Evolutionary conservation across 805 yeast genomes (phyloP).

Genomic region (Nadsonia fulvescens): DNA sequence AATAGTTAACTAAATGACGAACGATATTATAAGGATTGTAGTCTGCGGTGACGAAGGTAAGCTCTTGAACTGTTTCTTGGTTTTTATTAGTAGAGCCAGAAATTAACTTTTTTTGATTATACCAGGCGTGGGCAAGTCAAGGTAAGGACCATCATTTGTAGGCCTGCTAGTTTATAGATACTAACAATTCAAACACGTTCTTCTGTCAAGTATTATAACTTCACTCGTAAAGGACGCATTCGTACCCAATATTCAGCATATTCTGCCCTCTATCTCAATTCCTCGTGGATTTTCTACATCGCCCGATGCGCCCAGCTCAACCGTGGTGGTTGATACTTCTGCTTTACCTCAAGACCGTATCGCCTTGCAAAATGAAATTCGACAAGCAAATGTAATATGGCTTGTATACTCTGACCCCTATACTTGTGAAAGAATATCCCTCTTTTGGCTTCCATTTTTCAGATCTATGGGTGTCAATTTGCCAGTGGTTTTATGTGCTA

Average conservation of each 20-base stretch:
- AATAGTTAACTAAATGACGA: slow-evolving; percentile 8
- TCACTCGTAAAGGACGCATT: slow-evolving; percentile 68
- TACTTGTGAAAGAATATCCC: slow-evolving; percentile 77
- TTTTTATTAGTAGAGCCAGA: too few species aligned
- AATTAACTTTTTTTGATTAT: too few species aligned
- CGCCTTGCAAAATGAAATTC: slow-evolving; percentile 48
- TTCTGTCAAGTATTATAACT: slow-evolving; percentile 49
- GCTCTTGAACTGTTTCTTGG: slow-evolving; percentile 5
- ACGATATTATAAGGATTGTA: slow-evolving; percentile 43
- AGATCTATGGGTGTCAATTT: slow-evolving; percentile 84
- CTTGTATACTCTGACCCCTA: slow-evolving; percentile 88
- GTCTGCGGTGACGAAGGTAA: slow-evolving; percentile 83
- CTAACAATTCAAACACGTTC: too few species aligned
- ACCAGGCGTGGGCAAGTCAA: slow-evolving; percentile 52
- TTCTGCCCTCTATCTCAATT: slow-evolving; percentile 68
- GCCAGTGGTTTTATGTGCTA: slow-evolving; percentile 83
- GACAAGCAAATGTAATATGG: slow-evolving; percentile 83
- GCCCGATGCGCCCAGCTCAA: slow-evolving; percentile 41
- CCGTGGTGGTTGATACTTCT: slow-evolving; percentile 67
- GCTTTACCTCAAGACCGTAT: slow-evolving; percentile 37
- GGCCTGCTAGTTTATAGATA: slow-evolving; percentile 1
- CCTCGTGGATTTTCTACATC: slow-evolving; percentile 52
- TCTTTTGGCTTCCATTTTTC: slow-evolving; percentile 89
- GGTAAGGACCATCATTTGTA: slow-evolving; percentile 8
- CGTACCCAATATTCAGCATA: slow-evolving; percentile 58